Evolutionary conservation across 2,329 filamentous ascomycete genomes (phyloP).

Genomic region (Trematosphaeria pertusa): DNA sequence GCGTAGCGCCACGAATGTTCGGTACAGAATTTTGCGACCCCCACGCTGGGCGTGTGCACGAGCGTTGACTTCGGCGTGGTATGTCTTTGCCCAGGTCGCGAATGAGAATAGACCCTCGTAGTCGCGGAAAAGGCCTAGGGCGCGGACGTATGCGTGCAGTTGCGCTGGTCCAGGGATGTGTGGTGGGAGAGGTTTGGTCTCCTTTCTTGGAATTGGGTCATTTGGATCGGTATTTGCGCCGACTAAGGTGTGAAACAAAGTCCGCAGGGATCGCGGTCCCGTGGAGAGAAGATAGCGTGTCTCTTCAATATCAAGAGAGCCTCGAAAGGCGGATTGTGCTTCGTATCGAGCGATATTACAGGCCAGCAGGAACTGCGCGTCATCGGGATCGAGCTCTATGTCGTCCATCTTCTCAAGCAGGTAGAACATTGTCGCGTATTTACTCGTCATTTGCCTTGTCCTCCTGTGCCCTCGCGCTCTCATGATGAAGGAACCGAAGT

Average conservation of each 20-base stretch:
- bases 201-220: not conserved
- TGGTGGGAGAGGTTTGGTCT: constrained; percentile 38
- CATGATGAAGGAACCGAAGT: constrained; percentile 18
- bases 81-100: constrained; percentile 62
- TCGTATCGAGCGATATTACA: constrained; percentile 43
- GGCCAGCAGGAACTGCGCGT: constrained; percentile 35
- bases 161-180: constrained; percentile 55
- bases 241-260: constrained; percentile 34
- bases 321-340: constrained; percentile 28
- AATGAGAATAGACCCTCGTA: constrained; percentile 63
- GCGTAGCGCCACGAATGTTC: constrained; percentile 49
- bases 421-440: constrained; percentile 32
- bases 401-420: constrained; percentile 36
- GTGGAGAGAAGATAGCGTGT: constrained; percentile 21
- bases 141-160: constrained; percentile 68
- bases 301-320: constrained; percentile 13
- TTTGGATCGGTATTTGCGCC: constrained; percentile 24
- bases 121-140: constrained; percentile 68
- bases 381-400: constrained; percentile 43
- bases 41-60: constrained; percentile 33
- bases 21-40: constrained; percentile 36
- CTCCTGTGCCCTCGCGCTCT: not conserved
- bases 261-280: constrained; percentile 29
- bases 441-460: constrained; percentile 2
- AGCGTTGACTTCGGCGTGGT: constrained; percentile 35